Evolutionary conservation across 169 alveolate genomes (phyloP).

Genomic region (Amoebophrya sp.): DNA sequence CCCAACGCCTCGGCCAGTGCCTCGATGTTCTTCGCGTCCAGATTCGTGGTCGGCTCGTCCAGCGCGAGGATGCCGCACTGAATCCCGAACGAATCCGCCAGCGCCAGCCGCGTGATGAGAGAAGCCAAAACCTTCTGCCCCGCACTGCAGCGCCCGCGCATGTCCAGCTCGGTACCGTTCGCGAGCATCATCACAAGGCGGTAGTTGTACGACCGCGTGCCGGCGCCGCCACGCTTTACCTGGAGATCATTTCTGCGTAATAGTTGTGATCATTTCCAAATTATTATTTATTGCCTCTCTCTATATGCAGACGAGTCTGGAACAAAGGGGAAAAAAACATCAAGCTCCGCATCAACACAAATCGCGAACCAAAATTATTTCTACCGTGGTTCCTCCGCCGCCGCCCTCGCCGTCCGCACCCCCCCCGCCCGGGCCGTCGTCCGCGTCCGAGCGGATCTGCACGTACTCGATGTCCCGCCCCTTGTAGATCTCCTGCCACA

Average conservation of each 20-base stretch:
- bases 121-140: constrained; percentile 91
- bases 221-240: constrained; percentile 7
- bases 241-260: no score
- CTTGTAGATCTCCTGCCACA: constrained; percentile 89
- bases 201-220: constrained; percentile 41
- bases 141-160: constrained; percentile 95
- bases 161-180: constrained; percentile 68
- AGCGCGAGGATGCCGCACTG: constrained; percentile 95
- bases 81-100: constrained; percentile 95
- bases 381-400: no score
- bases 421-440: no score
- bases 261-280: not conserved
- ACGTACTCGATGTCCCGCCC: constrained; percentile 87
- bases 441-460: constrained; percentile 42
- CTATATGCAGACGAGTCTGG: not conserved
- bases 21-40: constrained; percentile 53
- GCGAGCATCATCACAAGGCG: constrained; percentile 60
- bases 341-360: no score
- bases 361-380: no score
- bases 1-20: constrained; percentile 37
- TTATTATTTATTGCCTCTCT: not conserved
- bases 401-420: no score
- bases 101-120: constrained; percentile 89
- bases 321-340: no score
- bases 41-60: constrained; percentile 99